Conservation (phyloP, 2,329 filamentous ascomycete genomes). For the Xylariomycetidae sp. region DNA sequence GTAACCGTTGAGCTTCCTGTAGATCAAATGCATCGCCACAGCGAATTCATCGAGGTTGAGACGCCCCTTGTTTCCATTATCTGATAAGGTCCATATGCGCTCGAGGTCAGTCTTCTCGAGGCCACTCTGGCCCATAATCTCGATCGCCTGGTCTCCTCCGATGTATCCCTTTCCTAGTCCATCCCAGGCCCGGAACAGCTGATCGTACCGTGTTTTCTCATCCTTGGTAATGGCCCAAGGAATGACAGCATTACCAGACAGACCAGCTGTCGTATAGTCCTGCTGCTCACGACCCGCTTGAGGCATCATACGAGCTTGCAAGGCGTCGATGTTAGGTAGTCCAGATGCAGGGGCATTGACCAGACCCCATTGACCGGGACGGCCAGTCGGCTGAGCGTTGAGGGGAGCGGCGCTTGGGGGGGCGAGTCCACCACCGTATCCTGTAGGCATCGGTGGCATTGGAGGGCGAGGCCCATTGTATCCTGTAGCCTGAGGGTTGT, state of each 20-base stretch:
- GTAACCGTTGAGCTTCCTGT: slow-evolving; percentile 93
- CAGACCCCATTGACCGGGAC: slow-evolving; percentile 95
- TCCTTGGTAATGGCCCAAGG: slow-evolving; percentile 99
- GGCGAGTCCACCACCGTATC: slow-evolving; percentile 60
- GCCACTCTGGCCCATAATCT: slow-evolving; percentile 95
- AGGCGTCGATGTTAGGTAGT: slow-evolving; percentile 85
- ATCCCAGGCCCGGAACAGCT: slow-evolving; percentile 94
- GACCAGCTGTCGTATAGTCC: slow-evolving; percentile 74
- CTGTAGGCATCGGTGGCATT: slow-evolving; percentile 73
- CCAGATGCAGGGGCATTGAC: slow-evolving; percentile 89
- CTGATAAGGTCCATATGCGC: slow-evolving; percentile 88
- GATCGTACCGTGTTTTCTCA: slow-evolving; percentile 94
- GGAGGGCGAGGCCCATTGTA: slow-evolving; percentile 77
- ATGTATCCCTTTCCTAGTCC: slow-evolving; percentile 90
- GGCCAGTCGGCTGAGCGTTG: slow-evolving; percentile 89
- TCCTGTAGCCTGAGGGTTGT: slow-evolving; percentile 67
- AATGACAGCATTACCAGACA: slow-evolving; percentile 90
- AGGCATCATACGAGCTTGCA: slow-evolving; percentile 95
- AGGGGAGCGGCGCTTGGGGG: slow-evolving; percentile 51
- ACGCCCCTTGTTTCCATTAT: slow-evolving; percentile 88
- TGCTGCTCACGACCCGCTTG: slow-evolving; percentile 84
- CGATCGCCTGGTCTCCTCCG: slow-evolving; percentile 84
- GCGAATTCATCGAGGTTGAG: slow-evolving; percentile 96
- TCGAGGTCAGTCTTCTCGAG: slow-evolving; percentile 87
- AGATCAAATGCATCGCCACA: slow-evolving; percentile 98